These are phyloP conservation scores for Xylaria sp. DNA, from an alignment of 2,329 filamentous ascomycete genomes.

Conservation along the genomic window DNA sequence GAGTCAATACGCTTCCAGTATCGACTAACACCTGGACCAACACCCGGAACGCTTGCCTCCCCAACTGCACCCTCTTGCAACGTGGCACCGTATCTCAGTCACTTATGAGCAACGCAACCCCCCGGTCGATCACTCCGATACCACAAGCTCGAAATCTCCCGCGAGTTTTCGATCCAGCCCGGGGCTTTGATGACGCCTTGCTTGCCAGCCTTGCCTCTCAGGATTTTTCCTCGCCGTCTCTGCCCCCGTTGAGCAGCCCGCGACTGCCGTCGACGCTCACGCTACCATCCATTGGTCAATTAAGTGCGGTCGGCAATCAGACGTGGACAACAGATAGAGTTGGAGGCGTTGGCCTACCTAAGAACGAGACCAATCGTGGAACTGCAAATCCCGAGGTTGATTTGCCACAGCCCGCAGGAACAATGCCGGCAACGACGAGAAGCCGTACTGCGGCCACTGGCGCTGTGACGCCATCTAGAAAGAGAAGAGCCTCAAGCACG, in stretches of 20 bases:
- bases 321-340: slow-evolving; percentile 20
- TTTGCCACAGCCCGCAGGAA: slow-evolving; percentile 15
- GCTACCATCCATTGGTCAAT: slow-evolving; percentile 11
- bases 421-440: slow-evolving; percentile 25
- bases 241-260: slow-evolving; percentile 27
- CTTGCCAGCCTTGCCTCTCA: slow-evolving; percentile 21
- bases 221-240: slow-evolving; percentile 30
- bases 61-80: neutral
- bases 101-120: slow-evolving; percentile 9
- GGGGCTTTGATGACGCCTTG: slow-evolving; percentile 23
- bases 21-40: slow-evolving; percentile 1
- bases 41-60: neutral
- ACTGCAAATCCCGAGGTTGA: slow-evolving; percentile 20
- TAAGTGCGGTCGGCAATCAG: slow-evolving; percentile 19
- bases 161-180: neutral
- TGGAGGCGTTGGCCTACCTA: slow-evolving; percentile 24
- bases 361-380: slow-evolving; percentile 25
- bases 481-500: slow-evolving; percentile 23
- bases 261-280: slow-evolving; percentile 21
- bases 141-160: neutral
- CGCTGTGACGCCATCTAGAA: slow-evolving; percentile 15
- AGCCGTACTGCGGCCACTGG: slow-evolving; percentile 10
- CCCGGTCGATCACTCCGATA: neutral
- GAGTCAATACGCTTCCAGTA: neutral
- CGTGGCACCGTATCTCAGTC: slow-evolving; percentile 4